Evolutionary conservation across 2,329 filamentous ascomycete genomes (phyloP), one percentile per base, ranked within the genome.

Genomic region (Plenodomus biglobosus): DNA sequence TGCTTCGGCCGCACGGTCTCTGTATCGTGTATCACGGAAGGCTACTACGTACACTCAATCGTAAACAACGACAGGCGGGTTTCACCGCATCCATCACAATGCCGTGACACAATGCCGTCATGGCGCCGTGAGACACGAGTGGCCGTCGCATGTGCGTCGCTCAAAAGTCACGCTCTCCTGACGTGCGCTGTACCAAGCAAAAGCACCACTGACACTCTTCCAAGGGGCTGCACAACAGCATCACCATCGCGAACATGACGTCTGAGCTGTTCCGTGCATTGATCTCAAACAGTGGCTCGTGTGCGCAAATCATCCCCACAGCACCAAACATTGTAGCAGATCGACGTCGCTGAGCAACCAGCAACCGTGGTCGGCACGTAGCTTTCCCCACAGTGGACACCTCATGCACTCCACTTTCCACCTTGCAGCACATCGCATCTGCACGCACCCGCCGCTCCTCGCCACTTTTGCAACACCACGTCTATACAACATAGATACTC

Each of bases 41-140:
- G 40, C 22, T 30, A 18, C n/a, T n/a, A n/a, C n/a, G n/a, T n/a
- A n/a, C 19, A 27, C 16, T 41, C 34, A 41, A 38, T 41, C 21
- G 40, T 22, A 45, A 55, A 39, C 40, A 53, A 36, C 27, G 32
- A 20, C 18, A 41, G 40, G 32, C 44, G 50, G 48, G 46, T 53
- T 32, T 42, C 37, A 55, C 49, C 32, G 36, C 51, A 55, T 53
- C 40, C n/a, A 42, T 48, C 32, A 35, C 42, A 36, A 40, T 46
- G 40, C 24, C 34, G 41, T 55, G 56, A 44, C 44, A 59, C 56
- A 46, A 45, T 22, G 24, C 41, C 42, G 41, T 49, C 49, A 50
- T 51, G 15, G 22, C 48, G 47, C 40, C 39, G 34, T 38, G 15
- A 8, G 24, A 17, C 22, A 39, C 27, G 38, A 39, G 42, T 44